phyloP scores from a whole-genome alignment of 331 rosid species.

The Quercus phellos region DNA sequence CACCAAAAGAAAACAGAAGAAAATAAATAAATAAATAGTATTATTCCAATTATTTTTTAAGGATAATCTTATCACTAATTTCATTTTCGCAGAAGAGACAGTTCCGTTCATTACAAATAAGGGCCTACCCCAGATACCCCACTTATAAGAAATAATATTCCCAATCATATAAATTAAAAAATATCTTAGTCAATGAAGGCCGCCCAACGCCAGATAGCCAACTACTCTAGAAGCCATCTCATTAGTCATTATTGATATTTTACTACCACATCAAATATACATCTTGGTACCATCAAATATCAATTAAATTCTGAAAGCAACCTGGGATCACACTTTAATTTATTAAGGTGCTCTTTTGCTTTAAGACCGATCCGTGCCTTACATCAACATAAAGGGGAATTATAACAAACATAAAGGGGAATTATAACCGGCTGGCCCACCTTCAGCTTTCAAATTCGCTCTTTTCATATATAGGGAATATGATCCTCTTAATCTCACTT shows the following conservation, averaged over 20 bases:
- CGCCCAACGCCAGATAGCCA: neutral
- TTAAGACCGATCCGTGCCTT: neutral
- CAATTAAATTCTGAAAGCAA: neutral
- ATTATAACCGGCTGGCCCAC: conserved; percentile 24
- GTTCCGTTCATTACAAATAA: neutral
- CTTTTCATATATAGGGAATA: neutral
- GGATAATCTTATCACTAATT: neutral
- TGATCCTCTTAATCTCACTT: too few relatives aligned
- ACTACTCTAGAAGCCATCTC: neutral
- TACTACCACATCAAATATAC: too few relatives aligned
- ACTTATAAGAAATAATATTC: neutral
- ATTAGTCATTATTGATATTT: neutral
- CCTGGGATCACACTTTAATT: neutral
- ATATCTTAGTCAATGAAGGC: neutral
- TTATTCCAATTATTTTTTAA: too few relatives aligned
- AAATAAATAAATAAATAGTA: too few relatives aligned
- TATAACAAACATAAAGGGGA: neutral
- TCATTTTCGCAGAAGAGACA: neutral
- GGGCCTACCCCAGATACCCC: neutral
- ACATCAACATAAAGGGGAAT: neutral
- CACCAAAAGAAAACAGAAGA: neutral
- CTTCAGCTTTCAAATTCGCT: conserved; percentile 6
- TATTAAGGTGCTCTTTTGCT: neutral
- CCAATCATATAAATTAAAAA: neutral
- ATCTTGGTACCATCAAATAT: too few relatives aligned